Conservation (phyloP, 352 stramenopile species). For the Phytophthora macrochlamydospora region DNA sequence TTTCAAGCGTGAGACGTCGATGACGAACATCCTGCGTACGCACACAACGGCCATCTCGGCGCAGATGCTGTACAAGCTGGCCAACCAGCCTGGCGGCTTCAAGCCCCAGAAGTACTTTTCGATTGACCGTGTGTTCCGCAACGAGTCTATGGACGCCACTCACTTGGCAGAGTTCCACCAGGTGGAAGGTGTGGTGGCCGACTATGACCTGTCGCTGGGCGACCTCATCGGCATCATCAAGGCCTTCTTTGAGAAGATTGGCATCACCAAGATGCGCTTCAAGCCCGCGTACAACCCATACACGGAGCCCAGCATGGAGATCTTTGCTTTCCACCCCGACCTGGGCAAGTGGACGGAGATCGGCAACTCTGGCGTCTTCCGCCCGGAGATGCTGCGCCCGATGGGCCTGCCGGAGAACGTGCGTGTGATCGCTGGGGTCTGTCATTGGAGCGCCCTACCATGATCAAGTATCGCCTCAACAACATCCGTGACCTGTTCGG, state of each 20-base stretch:
- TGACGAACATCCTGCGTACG: conserved; percentile 99
- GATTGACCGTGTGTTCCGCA: conserved; percentile 99
- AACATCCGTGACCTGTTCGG: conserved; percentile 99
- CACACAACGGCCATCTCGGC: conserved; percentile 99
- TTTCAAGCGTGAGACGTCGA: conserved; percentile 95
- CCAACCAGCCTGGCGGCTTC: conserved; percentile 95
- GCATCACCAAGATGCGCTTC: conserved; percentile 98
- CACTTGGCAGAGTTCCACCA: conserved; percentile 99
- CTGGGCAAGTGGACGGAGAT: conserved; percentile 99
- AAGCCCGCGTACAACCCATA: conserved; percentile 99
- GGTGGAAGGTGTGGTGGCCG: conserved; percentile 98
- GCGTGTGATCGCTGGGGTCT: conserved; percentile 99
- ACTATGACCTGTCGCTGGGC: conserved; percentile 98
- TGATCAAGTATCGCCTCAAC: conserved; percentile 99
- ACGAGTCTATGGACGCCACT: conserved; percentile 99
- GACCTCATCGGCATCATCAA: conserved; percentile 99
- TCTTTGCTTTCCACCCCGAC: conserved; percentile 99
- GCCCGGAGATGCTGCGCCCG: conserved; percentile 98
- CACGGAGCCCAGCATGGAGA: conserved; percentile 99
- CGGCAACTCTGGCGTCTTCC: conserved; percentile 99
- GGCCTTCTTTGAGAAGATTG: conserved; percentile 99
- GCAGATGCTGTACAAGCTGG: conserved; percentile 99
- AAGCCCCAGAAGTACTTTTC: conserved; percentile 98
- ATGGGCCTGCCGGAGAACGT: conserved; percentile 99
- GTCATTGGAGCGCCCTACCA: conserved; percentile 98